These are phyloP conservation scores for Dictyostelium purpureum DNA, from an alignment of 78 protist species.

Conservation along the genomic window DNA sequence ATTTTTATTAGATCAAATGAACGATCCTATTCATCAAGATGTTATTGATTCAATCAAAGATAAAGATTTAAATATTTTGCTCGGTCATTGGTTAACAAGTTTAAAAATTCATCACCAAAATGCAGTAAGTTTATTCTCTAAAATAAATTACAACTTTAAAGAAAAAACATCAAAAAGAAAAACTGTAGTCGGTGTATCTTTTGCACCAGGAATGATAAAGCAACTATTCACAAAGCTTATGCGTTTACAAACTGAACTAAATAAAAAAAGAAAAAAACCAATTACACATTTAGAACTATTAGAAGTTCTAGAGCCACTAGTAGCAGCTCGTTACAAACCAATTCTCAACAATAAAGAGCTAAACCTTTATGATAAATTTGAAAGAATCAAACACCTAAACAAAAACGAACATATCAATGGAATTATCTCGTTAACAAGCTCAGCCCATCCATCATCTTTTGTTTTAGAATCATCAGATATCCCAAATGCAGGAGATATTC, in stretches of 20 bases:
- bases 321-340: slow-evolving; percentile 14
- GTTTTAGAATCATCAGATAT: neutral
- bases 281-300: neutral
- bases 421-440: neutral
- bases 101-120: neutral
- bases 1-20: neutral
- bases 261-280: neutral
- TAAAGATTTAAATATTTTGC: neutral
- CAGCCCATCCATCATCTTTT: neutral
- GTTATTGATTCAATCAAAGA: neutral
- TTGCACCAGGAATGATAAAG: neutral
- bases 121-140: neutral
- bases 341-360: neutral
- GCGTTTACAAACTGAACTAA: neutral
- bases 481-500: neutral
- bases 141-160: neutral
- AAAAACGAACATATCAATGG: neutral
- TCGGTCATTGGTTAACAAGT: neutral
- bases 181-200: neutral
- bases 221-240: neutral
- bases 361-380: neutral
- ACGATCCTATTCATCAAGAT: slow-evolving; percentile 10
- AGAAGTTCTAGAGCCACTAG: neutral
- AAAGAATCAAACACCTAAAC: neutral
- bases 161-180: neutral